Conservation (phyloP, 148 eudicot genomes). For the Vaccinium darrowii region DNA sequence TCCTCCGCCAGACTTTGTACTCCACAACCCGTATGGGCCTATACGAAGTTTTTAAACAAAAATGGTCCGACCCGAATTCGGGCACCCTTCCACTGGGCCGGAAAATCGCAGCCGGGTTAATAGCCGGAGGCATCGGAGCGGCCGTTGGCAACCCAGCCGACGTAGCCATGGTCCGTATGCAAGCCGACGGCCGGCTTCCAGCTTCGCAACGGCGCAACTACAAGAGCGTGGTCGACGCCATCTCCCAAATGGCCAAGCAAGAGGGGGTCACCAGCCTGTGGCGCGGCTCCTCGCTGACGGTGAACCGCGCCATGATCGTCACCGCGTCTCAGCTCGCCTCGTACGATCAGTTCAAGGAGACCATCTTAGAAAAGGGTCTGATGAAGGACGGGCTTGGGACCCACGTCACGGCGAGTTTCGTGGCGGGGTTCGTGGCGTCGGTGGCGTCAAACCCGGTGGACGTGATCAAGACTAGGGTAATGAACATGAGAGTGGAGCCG, state of each 20-base stretch:
- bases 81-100: constrained; percentile 27
- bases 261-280: constrained; percentile 51
- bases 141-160: constrained; percentile 60
- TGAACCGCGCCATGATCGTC: constrained; percentile 43
- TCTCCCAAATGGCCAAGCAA: constrained; percentile 30
- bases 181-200: constrained; percentile 61
- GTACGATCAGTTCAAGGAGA: constrained; percentile 5
- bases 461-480: constrained; percentile 52
- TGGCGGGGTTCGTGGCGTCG: constrained; percentile 51
- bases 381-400: constrained; percentile 29
- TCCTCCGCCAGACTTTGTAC: constrained; percentile 54
- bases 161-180: constrained; percentile 62
- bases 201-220: constrained; percentile 38
- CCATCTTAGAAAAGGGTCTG: not conserved
- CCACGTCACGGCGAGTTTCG: constrained; percentile 51
- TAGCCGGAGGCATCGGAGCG: constrained; percentile 54
- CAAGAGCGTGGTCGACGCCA: constrained; percentile 39
- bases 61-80: constrained; percentile 37
- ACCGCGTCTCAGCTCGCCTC: not conserved
- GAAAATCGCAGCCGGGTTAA: constrained; percentile 46
- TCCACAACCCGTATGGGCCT: constrained; percentile 64
- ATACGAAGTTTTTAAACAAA: constrained; percentile 43
- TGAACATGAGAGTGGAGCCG: constrained; percentile 53
- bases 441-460: constrained; percentile 55
- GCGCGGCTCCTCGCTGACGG: constrained; percentile 56